Evolutionary conservation across 2,329 filamentous ascomycete genomes (phyloP), one percentile per base, ranked within the genome.

Genomic region (Fusarium fujikuroi): DNA sequence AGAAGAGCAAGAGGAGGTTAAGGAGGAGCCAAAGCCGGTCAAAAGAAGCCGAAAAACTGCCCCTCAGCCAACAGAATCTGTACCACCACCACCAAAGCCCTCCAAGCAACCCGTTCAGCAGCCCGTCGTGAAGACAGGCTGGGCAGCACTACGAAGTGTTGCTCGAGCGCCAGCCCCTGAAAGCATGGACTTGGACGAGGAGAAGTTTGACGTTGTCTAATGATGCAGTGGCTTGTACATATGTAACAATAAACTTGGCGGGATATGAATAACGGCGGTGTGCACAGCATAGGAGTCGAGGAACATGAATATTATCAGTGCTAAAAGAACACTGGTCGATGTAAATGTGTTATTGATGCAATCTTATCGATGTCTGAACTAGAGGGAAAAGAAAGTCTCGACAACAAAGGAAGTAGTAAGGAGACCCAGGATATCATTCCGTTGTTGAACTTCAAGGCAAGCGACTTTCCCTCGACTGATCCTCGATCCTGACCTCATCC

Each of bases 121-220:
- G 28, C 60, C 71, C 21, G 72, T 75, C 4, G 73, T 78, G n/a
- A 79, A 78, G 44, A 73, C 73, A 47, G 79, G 78, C 10, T 82
- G 80, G 80, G 80, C 80, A 34, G 70, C 80, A 14, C 63, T 81
- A 53, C 69, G 78, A 47, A 77, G 72, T 16, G 69, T 74, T 11
- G 74, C 62, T 19, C 74, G 70, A 54, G 63, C 66, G 7, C 66
- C 73, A 40, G 60, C 57, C n/a, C 64, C 73, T 28, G 74, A 76
- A 32, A 79, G 78, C 28, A 76, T 80, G 77, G 81, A 82, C 44
- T 52, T 79, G 57, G 80, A 81, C 10, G 76, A 77, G 14, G 75
- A 78, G 53, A 79, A 78, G 67, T 82, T 82, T 69, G 80, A 82
- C 28, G 75, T 82, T 63, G 79, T 79, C 28, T 76, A 66, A 59